A percentile compares a stretch with the other conserved stretches of the same genome.
phyloP scores from a whole-genome alignment of 208 protist genomes.

The Acanthamoeba lenticulata region DNA sequence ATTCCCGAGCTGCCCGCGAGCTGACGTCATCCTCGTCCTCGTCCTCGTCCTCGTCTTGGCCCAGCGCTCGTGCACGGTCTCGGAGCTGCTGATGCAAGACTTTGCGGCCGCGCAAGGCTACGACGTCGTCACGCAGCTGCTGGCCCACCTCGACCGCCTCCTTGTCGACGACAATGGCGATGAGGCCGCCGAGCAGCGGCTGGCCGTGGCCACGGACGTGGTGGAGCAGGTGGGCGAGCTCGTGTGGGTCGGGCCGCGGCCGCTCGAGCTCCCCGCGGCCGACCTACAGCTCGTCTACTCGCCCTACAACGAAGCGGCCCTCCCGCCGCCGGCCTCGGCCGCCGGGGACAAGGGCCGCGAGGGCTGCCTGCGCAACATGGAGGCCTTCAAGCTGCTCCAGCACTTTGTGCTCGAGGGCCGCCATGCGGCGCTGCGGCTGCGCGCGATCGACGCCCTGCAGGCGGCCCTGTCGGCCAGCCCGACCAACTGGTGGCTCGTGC shows the following conservation, averaged over 20 bases:
- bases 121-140: neutral
- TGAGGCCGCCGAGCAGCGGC: neutral
- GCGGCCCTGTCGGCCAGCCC: neutral
- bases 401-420: constrained; percentile 1
- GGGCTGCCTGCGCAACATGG: constrained; percentile 42
- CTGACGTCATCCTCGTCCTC: neutral
- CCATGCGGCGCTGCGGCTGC: neutral
- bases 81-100: neutral
- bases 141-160: neutral
- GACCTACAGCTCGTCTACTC: constrained; percentile 50
- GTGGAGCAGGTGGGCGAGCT: constrained; percentile 33
- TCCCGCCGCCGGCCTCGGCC: neutral
- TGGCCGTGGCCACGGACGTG: neutral
- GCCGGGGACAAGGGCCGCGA: constrained; percentile 14
- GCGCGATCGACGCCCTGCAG: constrained; percentile 2
- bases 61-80: neutral
- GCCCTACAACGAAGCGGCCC: constrained; percentile 19
- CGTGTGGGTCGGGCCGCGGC: constrained; percentile 1
- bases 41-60: neutral
- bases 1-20: neutral
- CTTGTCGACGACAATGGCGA: neutral
- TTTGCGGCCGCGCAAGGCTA: neutral
- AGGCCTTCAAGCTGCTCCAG: neutral
- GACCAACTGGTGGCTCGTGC: constrained; percentile 11
- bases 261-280: neutral